Conservation (phyloP, 768 basidiomycete species). For the Peribolospora kevripleyi region DNA sequence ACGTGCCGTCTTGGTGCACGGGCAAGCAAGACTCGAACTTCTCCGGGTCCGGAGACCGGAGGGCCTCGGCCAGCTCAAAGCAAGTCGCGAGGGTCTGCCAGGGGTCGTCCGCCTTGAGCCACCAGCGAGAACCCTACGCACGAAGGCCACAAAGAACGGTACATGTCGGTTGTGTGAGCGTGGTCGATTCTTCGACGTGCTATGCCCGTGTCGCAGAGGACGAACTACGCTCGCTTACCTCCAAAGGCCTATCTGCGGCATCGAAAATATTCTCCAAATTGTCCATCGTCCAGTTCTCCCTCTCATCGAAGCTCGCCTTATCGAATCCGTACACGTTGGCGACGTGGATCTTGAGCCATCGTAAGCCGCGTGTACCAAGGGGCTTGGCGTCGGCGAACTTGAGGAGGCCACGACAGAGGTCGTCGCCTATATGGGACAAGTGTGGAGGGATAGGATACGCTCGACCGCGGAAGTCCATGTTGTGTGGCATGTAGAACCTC, state of each 20-base stretch:
- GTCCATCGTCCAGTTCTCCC: slow-evolving; percentile 50
- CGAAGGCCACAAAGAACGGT: not conserved
- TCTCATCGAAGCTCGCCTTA: slow-evolving; percentile 80
- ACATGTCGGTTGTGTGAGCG: not conserved
- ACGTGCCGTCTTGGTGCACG: slow-evolving; percentile 92
- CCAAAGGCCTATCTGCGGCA: slow-evolving; percentile 53
- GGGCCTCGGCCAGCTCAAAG: slow-evolving; percentile 59
- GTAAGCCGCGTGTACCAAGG: slow-evolving; percentile 57
- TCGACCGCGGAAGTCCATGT: slow-evolving; percentile 88
- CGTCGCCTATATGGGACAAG: slow-evolving; percentile 85
- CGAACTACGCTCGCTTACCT: slow-evolving; percentile 23
- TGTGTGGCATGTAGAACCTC: slow-evolving; percentile 76
- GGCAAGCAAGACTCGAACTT: slow-evolving; percentile 46
- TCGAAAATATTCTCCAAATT: slow-evolving; percentile 57
- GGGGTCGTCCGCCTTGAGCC: slow-evolving; percentile 74
- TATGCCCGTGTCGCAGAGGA: too few relatives aligned
- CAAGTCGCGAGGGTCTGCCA: slow-evolving; percentile 94
- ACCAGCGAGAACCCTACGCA: slow-evolving; percentile 52
- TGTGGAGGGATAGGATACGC: slow-evolving; percentile 93
- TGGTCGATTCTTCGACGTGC: not conserved
- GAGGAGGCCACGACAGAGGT: slow-evolving; percentile 59
- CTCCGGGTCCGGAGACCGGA: slow-evolving; percentile 40
- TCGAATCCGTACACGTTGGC: slow-evolving; percentile 84
- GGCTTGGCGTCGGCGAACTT: slow-evolving; percentile 55
- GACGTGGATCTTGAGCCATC: slow-evolving; percentile 87